These are phyloP conservation scores for Lentinula novae-zelandiae DNA, from an alignment of 1,284 basidiomycete species.

Conservation along the genomic window DNA sequence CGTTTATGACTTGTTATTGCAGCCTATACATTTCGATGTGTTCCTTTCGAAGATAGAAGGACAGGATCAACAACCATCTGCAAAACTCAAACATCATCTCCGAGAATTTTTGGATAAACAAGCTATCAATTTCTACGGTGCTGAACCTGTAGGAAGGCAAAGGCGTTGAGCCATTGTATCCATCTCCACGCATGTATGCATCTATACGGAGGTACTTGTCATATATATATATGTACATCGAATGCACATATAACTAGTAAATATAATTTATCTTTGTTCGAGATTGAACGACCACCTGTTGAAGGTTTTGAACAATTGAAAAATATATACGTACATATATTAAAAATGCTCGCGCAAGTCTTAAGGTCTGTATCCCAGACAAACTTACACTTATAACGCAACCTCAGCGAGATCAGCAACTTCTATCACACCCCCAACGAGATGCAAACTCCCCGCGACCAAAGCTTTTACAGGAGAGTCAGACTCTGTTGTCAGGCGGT, in stretches of 20 bases:
- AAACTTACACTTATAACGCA: slow-evolving; percentile 38
- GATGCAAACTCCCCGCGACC: slow-evolving; percentile 90
- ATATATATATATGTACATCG: background rate
- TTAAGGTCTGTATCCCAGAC: background rate
- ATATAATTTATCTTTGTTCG: background rate
- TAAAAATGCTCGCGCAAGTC: too few relatives aligned
- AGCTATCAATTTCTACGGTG: slow-evolving; percentile 49
- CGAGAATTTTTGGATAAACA: slow-evolving; percentile 55
- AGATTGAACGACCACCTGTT: slow-evolving; percentile 21
- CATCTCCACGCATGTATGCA: slow-evolving; percentile 7
- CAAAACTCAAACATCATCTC: slow-evolving; percentile 38
- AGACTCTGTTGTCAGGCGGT: slow-evolving; percentile 32
- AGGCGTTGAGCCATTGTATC: slow-evolving; percentile 15
- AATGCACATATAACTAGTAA: slow-evolving; percentile 13
- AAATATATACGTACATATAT: too few relatives aligned
- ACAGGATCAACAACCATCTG: slow-evolving; percentile 24
- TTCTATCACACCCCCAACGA: slow-evolving; percentile 94
- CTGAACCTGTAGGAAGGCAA: slow-evolving; percentile 19
- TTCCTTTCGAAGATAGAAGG: slow-evolving; percentile 37
- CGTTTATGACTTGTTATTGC: background rate
- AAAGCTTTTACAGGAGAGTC: slow-evolving; percentile 57
- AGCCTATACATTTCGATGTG: slow-evolving; percentile 61
- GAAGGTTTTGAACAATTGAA: slow-evolving; percentile 20
- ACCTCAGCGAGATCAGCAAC: slow-evolving; percentile 73
- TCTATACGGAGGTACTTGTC: background rate